A percentile compares a stretch with the other conserved stretches of the same genome.
Conservation (phyloP, 495 filamentous ascomycete genomes). For the Hamigera avellanea region DNA sequence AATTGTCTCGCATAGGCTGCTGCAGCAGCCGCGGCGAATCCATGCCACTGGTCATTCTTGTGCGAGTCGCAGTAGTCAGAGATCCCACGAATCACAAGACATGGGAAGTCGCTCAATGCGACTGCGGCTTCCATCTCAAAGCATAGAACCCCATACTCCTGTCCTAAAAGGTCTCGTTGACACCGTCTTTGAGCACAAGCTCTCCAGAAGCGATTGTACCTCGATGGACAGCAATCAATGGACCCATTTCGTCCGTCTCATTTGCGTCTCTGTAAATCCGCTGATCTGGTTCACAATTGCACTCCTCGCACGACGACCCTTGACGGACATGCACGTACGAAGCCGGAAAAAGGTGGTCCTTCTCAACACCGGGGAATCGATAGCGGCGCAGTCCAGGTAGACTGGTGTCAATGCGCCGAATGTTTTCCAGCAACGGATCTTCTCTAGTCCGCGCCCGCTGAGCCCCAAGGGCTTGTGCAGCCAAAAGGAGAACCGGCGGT, state of each 20-base stretch:
- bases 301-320: constrained; percentile 6
- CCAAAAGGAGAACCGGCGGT: constrained; percentile 9
- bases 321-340: constrained; percentile 11
- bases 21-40: constrained; percentile 1
- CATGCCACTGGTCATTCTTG: constrained; percentile 11
- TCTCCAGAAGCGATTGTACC: constrained; percentile 27
- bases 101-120: constrained; percentile 16
- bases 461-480: constrained; percentile 7
- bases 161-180: constrained; percentile 8
- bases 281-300: constrained; percentile 6
- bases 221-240: constrained; percentile 15
- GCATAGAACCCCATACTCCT: constrained; percentile 14
- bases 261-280: constrained; percentile 5
- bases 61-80: constrained; percentile 31
- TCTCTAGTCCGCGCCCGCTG: constrained; percentile 1
- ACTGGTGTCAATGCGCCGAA: constrained; percentile 5
- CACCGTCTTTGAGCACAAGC: constrained; percentile 17
- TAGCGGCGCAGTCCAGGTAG: constrained; percentile 5
- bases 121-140: constrained; percentile 36
- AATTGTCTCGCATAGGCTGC: constrained; percentile 1
- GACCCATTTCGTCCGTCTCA: constrained; percentile 3
- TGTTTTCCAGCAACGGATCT: constrained; percentile 8
- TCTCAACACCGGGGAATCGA: constrained; percentile 5
- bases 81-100: constrained; percentile 28
- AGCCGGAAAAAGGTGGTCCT: constrained; percentile 16